Percentiles rank a stretch among this genome's conserved stretches.
Conservation (phyloP, 257 asterid genomes). For the Solanum megistacrolobum region DNA sequence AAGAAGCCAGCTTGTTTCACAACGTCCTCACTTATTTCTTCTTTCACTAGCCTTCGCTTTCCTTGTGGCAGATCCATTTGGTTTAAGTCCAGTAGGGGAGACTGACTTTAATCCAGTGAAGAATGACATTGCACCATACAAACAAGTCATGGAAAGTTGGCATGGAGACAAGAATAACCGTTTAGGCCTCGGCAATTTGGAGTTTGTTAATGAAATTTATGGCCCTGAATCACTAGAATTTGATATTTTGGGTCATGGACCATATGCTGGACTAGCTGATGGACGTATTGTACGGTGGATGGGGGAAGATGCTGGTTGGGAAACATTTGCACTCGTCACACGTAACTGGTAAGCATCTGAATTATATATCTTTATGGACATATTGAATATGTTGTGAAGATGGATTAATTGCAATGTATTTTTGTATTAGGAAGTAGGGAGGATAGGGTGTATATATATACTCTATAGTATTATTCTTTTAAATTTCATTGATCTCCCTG, state of each 20-base stretch:
- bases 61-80: constrained; percentile 59
- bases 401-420: neutral
- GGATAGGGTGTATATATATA: neutral
- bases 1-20: constrained; percentile 30
- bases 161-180: constrained; percentile 59
- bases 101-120: constrained; percentile 58
- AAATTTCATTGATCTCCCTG: neutral
- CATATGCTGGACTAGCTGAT: constrained; percentile 84
- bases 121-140: constrained; percentile 57
- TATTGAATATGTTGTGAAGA: neutral
- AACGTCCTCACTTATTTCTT: constrained; percentile 39
- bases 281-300: constrained; percentile 89
- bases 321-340: constrained; percentile 76
- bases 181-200: constrained; percentile 51
- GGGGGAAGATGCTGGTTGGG: constrained; percentile 71
- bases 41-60: constrained; percentile 32
- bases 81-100: constrained; percentile 71
- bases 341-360: constrained; percentile 42
- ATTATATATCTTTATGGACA: neutral
- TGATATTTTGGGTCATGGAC: constrained; percentile 62
- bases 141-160: constrained; percentile 65
- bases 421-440: neutral
- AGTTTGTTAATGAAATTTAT: constrained; percentile 49
- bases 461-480: neutral
- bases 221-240: constrained; percentile 93